Base-by-base conservation (phyloP, 768 basidiomycete genomes). In the Mycena vulgaris region DNA sequence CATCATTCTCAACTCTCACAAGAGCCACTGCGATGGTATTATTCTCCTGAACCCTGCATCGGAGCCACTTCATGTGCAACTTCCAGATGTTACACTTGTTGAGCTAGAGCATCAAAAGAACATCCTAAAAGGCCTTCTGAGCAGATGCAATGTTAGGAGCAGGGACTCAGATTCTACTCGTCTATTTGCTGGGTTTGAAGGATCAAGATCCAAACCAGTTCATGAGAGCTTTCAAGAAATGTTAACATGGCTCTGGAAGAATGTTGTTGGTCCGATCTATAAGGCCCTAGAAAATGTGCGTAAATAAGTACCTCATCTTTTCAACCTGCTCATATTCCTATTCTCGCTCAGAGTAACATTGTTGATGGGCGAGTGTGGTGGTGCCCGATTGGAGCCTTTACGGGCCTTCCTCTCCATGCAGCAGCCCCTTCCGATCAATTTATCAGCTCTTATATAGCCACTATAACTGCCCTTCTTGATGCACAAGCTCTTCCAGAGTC, bases 341-440 rank as follows among this genome's bases (percentile, higher is more conserved):
- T 42, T 40, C 21, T 19, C 19, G 25, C 28, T 19, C 14, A 58
- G 57, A 40, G 42, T 58, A 25, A 31, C 17, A 42, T 10, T n/a
- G n/a, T n/a, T n/a, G n/a, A n/a, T n/a, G n/a, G n/a, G n/a, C n/a
- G n/a, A n/a, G n/a, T n/a, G n/a, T n/a, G n/a, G n/a, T n/a, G n/a
- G n/a, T n/a, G n/a, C n/a, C n/a, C n/a, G n/a, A n/a, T n/a, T n/a
- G n/a, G n/a, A n/a, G n/a, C n/a, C n/a, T n/a, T n/a, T n/a, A n/a
- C n/a, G n/a, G n/a, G n/a, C n/a, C n/a, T n/a, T n/a, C n/a, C n/a
- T n/a, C n/a, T n/a, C n/a, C n/a, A n/a, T n/a, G n/a, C n/a, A n/a
- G n/a, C n/a, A n/a, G 55, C 33, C 37, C 31, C 55, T 40, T 19
- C 35, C 8, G 57, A 58, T 42, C 57, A 58, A 58, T 58, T 58